Evolutionary conservation across 192 early-diverging fungal genomes (phyloP), one percentile per base, ranked within the genome.

Genomic region (Backusella macrospora): DNA sequence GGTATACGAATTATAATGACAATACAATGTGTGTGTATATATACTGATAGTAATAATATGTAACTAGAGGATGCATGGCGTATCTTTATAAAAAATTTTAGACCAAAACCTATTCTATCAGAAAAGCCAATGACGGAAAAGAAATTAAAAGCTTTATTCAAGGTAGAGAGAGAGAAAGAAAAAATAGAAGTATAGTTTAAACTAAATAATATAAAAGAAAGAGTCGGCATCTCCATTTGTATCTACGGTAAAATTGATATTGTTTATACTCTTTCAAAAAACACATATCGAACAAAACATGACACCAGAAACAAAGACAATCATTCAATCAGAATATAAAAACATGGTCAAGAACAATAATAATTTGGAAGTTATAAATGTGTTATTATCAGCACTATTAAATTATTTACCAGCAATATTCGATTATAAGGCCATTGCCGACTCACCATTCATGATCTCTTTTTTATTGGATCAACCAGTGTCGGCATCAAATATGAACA

Each of bases 71-170:
- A 52, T 52, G 49, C 8, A 23, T 52, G 49, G 49, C n/a, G 18
- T 4, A 18, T 52, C n/a, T 52, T 52, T 52, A 52, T 52, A 21
- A 52, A 52, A 8, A 21, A 21, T 18, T 52, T 52, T 52, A 52
- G 49, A 18, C 49, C 49, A 23, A 52, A 18, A 52, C 49, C 49
- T 18, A 21, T 23, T 23, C 8, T 52, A 52, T 52, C n/a, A 52
- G 49, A 52, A 52, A 52, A 52, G 10, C 49, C 49, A 52, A 21
- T 52, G 49, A 3, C 49, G 18, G 49, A 52, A 52, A 52, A 52
- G 16, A 52, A 52, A 52, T 52, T 52, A 0, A 7, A 52, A 21
- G 49, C 49, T 21, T 52, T 52, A 21, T 23, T 52, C n/a, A 23
- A 52, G 9, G 49, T 52, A 52, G 18, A 7, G 2, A 23, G 1